Percentiles rank a stretch among this genome's conserved stretches.
These are phyloP conservation scores for Hypoxylon fragiforme DNA, from an alignment of 495 filamentous ascomycete genomes.

Conservation along the genomic window DNA sequence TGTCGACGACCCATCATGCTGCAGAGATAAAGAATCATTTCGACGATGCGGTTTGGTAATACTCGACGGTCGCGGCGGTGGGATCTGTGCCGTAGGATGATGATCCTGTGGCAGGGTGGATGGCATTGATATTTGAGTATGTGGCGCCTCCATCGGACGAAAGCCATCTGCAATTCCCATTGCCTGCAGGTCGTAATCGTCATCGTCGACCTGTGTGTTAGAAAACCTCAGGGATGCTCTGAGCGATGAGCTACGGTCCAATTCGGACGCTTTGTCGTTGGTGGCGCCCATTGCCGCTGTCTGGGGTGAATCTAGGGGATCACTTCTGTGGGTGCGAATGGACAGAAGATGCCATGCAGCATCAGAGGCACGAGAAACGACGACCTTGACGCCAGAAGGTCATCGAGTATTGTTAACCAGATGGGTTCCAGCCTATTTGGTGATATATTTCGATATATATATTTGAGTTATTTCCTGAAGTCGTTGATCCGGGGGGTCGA, in stretches of 20 bases:
- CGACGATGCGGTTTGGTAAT: conserved; percentile 48
- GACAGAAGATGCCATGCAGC: conserved; percentile 36
- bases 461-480: not conserved
- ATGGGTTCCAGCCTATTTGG: conserved; percentile 5
- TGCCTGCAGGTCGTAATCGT: conserved; percentile 46
- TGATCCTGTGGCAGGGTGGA: conserved; percentile 20
- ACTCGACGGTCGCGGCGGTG: conserved; percentile 50
- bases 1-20: conserved; percentile 44
- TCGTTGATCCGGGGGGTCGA: not conserved
- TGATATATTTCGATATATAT: not conserved
- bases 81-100: conserved; percentile 21
- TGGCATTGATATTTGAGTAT: conserved; percentile 27
- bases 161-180: conserved; percentile 52
- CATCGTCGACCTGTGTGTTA: conserved; percentile 33
- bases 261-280: conserved; percentile 39
- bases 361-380: conserved; percentile 36
- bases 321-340: conserved; percentile 11
- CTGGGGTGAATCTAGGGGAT: conserved; percentile 3
- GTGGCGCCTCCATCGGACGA: conserved; percentile 42
- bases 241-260: conserved; percentile 42
- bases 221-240: conserved; percentile 41
- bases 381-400: conserved; percentile 27
- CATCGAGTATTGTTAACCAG: conserved; percentile 22
- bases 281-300: conserved; percentile 40
- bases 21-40: conserved; percentile 46